Conservation (phyloP, 371 early-diverging fungal genomes). For the Syncephalastrum monosporum region DNA sequence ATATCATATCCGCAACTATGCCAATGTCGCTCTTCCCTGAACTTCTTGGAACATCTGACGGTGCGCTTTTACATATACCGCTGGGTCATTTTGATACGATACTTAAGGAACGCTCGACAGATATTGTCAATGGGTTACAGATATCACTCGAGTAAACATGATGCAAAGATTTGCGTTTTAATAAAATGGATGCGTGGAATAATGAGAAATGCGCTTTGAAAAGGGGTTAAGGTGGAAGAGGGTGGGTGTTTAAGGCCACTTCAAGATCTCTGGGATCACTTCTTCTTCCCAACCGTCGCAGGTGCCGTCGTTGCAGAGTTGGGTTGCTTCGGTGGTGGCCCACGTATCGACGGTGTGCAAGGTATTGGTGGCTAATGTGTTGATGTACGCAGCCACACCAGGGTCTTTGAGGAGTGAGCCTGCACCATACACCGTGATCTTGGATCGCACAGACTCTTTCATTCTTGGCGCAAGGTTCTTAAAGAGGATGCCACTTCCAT, state of each 20-base stretch:
- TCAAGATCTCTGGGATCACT: slow-evolving; percentile 41
- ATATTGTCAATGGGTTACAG: too few relatives aligned
- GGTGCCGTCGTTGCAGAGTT: slow-evolving; percentile 25
- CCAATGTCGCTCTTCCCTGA: too few relatives aligned
- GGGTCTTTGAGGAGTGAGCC: slow-evolving; percentile 30
- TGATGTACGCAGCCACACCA: slow-evolving; percentile 25
- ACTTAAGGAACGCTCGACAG: too few relatives aligned
- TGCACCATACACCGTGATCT: slow-evolving; percentile 29
- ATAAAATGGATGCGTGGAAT: too few relatives aligned
- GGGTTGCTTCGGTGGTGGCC: slow-evolving; percentile 28
- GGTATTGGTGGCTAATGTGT: slow-evolving; percentile 26
- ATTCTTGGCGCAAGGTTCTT: slow-evolving; percentile 24
- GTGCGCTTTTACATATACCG: too few relatives aligned
- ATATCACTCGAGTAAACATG: too few relatives aligned
- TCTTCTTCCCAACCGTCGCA: slow-evolving; percentile 46
- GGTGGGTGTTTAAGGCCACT: slow-evolving; percentile 43
- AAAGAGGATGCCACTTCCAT: slow-evolving; percentile 34
- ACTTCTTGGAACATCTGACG: too few relatives aligned
- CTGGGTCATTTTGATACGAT: too few relatives aligned
- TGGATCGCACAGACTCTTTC: slow-evolving; percentile 26
- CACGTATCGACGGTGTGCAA: slow-evolving; percentile 30
- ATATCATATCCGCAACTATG: too few relatives aligned
- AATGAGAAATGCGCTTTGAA: too few relatives aligned
- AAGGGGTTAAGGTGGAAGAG: background rate
- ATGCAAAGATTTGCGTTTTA: too few relatives aligned